Evolutionary conservation across 83 land plant genomes (phyloP).

Genomic region (Diphasiastrum complanatum): DNA sequence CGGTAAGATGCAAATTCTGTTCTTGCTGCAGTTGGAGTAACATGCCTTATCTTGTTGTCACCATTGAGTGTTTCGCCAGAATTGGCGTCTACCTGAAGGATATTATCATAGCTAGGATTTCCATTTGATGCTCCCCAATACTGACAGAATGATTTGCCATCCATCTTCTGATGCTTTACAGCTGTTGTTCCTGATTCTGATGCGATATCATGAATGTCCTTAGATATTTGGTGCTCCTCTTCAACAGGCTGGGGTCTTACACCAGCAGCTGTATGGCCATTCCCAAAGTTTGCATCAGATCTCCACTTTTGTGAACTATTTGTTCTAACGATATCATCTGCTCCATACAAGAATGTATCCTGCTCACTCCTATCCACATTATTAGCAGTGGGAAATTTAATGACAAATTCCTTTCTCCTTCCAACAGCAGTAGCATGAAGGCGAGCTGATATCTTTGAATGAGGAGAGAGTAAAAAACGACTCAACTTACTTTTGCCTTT

Average conservation of each 20-base stretch:
- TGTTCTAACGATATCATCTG: too few species aligned
- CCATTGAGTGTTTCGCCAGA: too few species aligned
- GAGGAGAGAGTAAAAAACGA: slow-evolving; percentile 12
- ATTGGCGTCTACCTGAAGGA: too few species aligned
- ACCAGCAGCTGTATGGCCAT: slow-evolving; percentile 18
- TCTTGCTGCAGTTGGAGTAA: slow-evolving; percentile 4
- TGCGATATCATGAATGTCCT: slow-evolving; percentile 8
- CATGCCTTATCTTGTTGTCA: slow-evolving; percentile 13
- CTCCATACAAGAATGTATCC: too few species aligned
- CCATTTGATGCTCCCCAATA: too few species aligned
- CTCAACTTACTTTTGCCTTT: slow-evolving; percentile 21
- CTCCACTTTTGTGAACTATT: slow-evolving; percentile 22
- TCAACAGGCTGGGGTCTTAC: slow-evolving; percentile 6
- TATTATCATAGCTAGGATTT: too few species aligned
- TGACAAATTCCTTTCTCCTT: neutral
- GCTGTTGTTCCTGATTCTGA: slow-evolving; percentile 1
- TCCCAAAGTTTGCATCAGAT: slow-evolving; percentile 21
- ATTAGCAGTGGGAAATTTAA: slow-evolving; percentile 3
- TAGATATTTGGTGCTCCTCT: too few species aligned
- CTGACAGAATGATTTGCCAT: too few species aligned
- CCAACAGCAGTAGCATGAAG: slow-evolving; percentile 15
- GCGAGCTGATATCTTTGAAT: slow-evolving; percentile 11
- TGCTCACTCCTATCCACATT: slow-evolving; percentile 3
- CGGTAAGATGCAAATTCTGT: slow-evolving; percentile 20
- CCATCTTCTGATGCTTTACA: too few species aligned